These are phyloP conservation scores for Baorangia bicolor DNA, from an alignment of 768 basidiomycete species.

Conservation along the genomic window DNA sequence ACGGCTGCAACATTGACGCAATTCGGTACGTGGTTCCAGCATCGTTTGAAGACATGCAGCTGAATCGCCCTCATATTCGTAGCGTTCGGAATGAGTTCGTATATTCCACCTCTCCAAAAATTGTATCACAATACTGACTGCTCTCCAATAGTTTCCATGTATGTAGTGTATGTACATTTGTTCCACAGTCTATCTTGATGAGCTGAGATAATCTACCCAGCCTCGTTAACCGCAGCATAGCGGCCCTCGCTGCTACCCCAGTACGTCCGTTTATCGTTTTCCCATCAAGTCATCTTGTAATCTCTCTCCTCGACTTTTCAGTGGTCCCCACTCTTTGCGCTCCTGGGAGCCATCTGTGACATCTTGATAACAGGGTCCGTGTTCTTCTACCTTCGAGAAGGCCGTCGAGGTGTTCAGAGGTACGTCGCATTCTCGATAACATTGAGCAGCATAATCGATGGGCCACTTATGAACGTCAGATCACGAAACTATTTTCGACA, in stretches of 20 bases:
- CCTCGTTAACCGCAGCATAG: not conserved
- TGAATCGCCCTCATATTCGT: not conserved
- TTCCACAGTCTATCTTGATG: too few relatives aligned
- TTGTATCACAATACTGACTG: not conserved
- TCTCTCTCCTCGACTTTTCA: not conserved
- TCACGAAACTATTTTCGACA: conserved; percentile 10
- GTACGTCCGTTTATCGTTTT: not conserved
- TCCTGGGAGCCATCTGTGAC: conserved; percentile 11
- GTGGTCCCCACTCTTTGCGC: conserved; percentile 31
- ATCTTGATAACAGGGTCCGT: conserved; percentile 19
- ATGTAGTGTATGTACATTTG: not conserved
- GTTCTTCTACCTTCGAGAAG: conserved; percentile 22
- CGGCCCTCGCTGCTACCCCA: not conserved
- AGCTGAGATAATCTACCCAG: conserved; percentile 1
- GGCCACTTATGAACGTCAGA: not conserved
- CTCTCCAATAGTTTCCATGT: not conserved
- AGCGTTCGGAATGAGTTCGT: conserved; percentile 11
- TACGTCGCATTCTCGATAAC: not conserved
- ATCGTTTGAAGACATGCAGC: not conserved
- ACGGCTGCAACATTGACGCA: not conserved
- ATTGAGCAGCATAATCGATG: too few relatives aligned
- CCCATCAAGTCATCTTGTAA: not conserved
- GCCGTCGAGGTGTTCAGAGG: conserved; percentile 9
- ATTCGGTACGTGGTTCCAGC: not conserved
- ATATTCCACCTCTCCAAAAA: too few relatives aligned